Base-by-base conservation (phyloP, 2,329 filamentous ascomycete species). In the Lachnellula cervina region DNA sequence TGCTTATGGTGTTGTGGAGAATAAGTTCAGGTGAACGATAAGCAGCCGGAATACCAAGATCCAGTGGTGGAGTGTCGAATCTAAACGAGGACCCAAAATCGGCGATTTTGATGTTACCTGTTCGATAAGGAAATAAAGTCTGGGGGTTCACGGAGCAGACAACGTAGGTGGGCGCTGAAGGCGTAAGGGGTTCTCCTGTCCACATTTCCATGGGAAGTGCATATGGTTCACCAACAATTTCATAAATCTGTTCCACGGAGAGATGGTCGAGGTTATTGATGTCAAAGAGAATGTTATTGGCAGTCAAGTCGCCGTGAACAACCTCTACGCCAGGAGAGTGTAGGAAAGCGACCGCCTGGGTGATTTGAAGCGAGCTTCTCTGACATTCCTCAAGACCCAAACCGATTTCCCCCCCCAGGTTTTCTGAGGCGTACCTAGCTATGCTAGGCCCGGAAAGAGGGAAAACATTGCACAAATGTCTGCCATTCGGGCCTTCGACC, bases 381-480 rank as follows among this genome's bases (percentile, higher is more conserved):
- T 44, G 46, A 21, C 8, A 37, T 50, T 54, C 38, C 19, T 43
- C 1, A n/a, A 9, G 16, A 21, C 7, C 19, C 14, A 54, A 32
- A 4, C n/a, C 5, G 5, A 14, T 16, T 11, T 17, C 14, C 1
- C 19, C 35, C 13, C n/a, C 37, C n/a, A 14, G 5, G 17, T 43
- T 35, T 34, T 7, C 25, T n/a, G 28, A 21, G 6, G 34, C 42
- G 5, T 40, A 37, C 34, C 50, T 28, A 9, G 57, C 50, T 8
- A 56, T 38, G 38, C 50, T 54, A 2, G 54, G 54, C 23, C 57
- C 57, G 7, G 6, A 13, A 37, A 56, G 2, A 17, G 76, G 70
- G 46, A 72, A 69, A 7, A 77, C 69, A 0, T 76, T 60, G 58
- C 74, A 78, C 11, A 64, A 57, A 58, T 78, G 75, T 4, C 23